Evolutionary conservation across 1,284 basidiomycete genomes (phyloP), one percentile per base, ranked within the genome.

Genomic region (Ustilago trichophora): DNA sequence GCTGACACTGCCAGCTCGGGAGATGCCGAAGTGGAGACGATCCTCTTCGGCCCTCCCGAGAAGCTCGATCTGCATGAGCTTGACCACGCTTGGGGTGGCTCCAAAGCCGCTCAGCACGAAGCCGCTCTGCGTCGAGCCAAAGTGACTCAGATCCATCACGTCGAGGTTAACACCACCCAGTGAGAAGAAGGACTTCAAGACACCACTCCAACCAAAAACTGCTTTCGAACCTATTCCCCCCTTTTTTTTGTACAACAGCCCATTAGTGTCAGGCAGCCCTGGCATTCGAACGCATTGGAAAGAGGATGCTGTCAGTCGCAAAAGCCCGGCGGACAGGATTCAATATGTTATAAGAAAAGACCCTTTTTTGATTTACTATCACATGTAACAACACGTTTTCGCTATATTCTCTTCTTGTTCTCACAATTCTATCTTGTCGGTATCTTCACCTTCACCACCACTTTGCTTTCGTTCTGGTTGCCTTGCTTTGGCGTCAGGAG

Each of bases 51-150:
- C 3, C 62, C 67, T 15, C 53, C 62, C 13, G 67, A 70, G 40
- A 70, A 65, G 54, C 57, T 70, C 2, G 67, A 65, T 21, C 16
- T 70, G 53, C 62, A 53, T 8, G 67, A 70, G 41, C 47, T 70
- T 4, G 67, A 70, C 40, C 56, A 60, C 32, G 67, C 52, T 18
- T 70, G 67, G 67, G 53, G 46, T 16, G 57, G 62, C 10, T 32
- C 45, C 26, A 68, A 62, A 36, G 47, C 56, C 10, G 60, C 45
- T 35, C 53, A 56, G 43, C 50, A 62, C 21, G 35, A 54, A 35
- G 43, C 52, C 12, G 59, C 43, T 2, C 15, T 63, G 29, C 54
- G 55, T 38, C 54, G 33, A 24, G 46, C 54, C 41, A 40, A 43
- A 10, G 45, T 25, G n/a, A 33, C 25, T 6, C 62, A 53, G 33